Evolutionary conservation across 352 stramenopile genomes (phyloP).

Genomic region (Globisporangium uncinulatum): DNA sequence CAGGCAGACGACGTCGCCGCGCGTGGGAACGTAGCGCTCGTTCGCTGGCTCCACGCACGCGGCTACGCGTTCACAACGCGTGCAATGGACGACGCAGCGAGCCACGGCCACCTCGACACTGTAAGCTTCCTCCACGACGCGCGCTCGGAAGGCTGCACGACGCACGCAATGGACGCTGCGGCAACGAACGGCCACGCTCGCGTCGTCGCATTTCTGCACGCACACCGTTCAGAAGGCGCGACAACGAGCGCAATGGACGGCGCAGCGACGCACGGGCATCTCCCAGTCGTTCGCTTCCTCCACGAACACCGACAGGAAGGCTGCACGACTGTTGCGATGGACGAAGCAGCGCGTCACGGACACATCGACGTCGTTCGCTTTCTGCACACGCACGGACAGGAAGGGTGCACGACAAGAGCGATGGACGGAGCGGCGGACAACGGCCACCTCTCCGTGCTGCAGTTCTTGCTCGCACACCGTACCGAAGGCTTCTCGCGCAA

Average conservation of each 20-base stretch:
- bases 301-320: slow-evolving; percentile 3
- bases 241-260: slow-evolving; percentile 5
- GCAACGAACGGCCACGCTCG: neutral
- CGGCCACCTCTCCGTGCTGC: slow-evolving; percentile 4
- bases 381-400: slow-evolving; percentile 1
- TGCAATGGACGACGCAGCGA: slow-evolving; percentile 10
- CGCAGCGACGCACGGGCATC: slow-evolving; percentile 7
- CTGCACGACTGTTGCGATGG: slow-evolving; percentile 7
- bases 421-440: slow-evolving; percentile 10
- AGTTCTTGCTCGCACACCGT: slow-evolving; percentile 4
- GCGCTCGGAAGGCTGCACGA: slow-evolving; percentile 5
- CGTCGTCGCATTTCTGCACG: slow-evolving; percentile 6
- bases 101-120: slow-evolving; percentile 1
- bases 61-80: slow-evolving; percentile 2
- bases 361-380: slow-evolving; percentile 7
- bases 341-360: slow-evolving; percentile 5
- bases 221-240: slow-evolving; percentile 3
- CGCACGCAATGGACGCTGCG: slow-evolving; percentile 7
- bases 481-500: slow-evolving; percentile 9
- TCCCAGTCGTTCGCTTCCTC: slow-evolving; percentile 5
- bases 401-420: slow-evolving; percentile 9
- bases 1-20: slow-evolving; percentile 5
- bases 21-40: slow-evolving; percentile 1
- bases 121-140: slow-evolving; percentile 4
- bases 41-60: slow-evolving; percentile 9